Evolutionary conservation across 1,139 yeast species (phyloP), one percentile per base, ranked within the genome.

Genomic region (Debaryomyces robertsiae): DNA sequence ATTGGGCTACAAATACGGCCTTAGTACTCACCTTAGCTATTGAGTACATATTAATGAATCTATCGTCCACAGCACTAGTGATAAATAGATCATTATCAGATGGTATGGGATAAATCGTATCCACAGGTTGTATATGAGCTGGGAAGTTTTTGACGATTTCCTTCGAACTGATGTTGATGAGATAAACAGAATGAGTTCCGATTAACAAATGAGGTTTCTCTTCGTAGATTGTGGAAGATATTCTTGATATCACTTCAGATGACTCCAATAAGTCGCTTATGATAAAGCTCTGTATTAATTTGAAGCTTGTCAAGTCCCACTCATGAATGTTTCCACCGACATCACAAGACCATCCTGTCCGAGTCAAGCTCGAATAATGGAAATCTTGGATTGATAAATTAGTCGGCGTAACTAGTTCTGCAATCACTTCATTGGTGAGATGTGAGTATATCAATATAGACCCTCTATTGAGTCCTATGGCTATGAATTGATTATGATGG

Each of bases 41-140:
- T 13, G 84, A 81, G 54, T 84, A 81, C 42, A 86, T 67, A 58
- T 87, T 89, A 51, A 89, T 72, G 57, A 87, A 88, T 52, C 96
- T 75, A 59, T 90, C 97, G 46, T 81, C 82, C 27, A 67, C 67
- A 1, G 96, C 94, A 43, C 84, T 79, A 1, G 93, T 81, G 40
- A 86, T 57, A 49, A 86, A 76, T 31, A 67, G 61, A 38, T 73
- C 80, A 5, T 65, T 56, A 37, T 68, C 60, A 4, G 36, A 37
- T 2, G 60, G 50, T 11, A 76, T 57, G 5, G 75, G 61, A 24
- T 69, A 42, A 15, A 80, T 65, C 9, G 79, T 58, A 47, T 68
- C 73, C 30, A 86, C 73, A 3, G 87, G 82, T 27, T 86, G 77
- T 25, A 86, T 77, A 57, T 87, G 94, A 14, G 89, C 93, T 0